A percentile compares a stretch with the other conserved stretches of the same genome.
Evolutionary conservation across 2,329 filamentous ascomycete species (phyloP).

Genomic region (Aspergillus niger): DNA sequence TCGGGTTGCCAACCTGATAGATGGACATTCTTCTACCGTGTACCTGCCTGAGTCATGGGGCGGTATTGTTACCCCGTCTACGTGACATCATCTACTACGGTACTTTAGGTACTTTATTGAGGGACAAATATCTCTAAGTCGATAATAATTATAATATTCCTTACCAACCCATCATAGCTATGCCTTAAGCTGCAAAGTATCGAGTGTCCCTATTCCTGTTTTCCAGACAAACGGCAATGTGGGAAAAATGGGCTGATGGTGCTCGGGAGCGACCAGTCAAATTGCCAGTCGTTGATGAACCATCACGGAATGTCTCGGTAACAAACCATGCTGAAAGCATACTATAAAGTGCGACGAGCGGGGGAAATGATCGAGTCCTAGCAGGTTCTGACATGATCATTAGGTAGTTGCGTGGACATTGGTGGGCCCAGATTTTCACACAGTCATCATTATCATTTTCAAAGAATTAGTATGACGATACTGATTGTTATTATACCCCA

Average conservation of each 20-base stretch:
- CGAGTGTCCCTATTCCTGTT: neutral
- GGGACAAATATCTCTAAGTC: neutral
- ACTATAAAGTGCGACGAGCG: slow-evolving; percentile 1
- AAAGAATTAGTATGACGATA: neutral
- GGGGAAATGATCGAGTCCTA: neutral
- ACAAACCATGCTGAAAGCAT: slow-evolving; percentile 1
- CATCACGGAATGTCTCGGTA: slow-evolving; percentile 10
- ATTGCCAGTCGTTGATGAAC: neutral
- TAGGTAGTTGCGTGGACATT: neutral
- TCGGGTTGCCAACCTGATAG: neutral
- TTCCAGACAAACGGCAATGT: neutral
- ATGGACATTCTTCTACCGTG: neutral
- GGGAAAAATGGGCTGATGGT: neutral
- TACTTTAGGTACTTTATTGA: neutral
- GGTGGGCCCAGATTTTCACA: neutral
- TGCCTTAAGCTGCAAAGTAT: neutral
- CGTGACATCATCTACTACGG: slow-evolving; percentile 8
- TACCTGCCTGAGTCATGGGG: slow-evolving; percentile 2
- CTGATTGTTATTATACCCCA: neutral
- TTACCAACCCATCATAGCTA: neutral
- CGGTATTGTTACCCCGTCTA: slow-evolving; percentile 6
- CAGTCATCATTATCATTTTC: neutral
- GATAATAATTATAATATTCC: too few species aligned
- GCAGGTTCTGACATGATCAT: neutral
- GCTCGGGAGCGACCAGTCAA: neutral